Percentiles rank a stretch among this genome's conserved stretches.
Evolutionary conservation across 306 rosid genomes (phyloP).

Genomic region (Casuarina equisetifolia): DNA sequence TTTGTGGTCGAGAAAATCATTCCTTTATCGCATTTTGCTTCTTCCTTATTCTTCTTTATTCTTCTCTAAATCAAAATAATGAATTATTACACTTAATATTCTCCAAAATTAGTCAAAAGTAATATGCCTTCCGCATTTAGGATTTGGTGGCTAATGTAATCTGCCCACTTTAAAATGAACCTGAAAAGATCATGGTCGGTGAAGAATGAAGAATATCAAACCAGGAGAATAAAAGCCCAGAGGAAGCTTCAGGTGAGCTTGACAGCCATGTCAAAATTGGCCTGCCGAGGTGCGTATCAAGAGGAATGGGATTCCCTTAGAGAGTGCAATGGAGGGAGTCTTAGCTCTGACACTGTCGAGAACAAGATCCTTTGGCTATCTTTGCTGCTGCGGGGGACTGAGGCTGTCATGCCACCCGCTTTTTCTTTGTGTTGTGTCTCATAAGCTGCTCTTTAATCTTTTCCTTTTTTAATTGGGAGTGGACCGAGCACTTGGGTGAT

Average conservation of each 20-base stretch:
- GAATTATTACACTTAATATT: neutral
- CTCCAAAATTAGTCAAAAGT: neutral
- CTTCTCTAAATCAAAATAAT: neutral
- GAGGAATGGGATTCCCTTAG: constrained; percentile 44
- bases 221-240: neutral
- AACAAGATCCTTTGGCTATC: constrained; percentile 29
- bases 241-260: neutral
- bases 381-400: constrained; percentile 10
- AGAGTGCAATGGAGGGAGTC: constrained; percentile 19
- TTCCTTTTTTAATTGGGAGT: neutral
- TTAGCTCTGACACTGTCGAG: constrained; percentile 3
- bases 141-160: constrained; percentile 24
- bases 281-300: constrained; percentile 1
- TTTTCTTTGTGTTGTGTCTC: neutral
- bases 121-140: constrained; percentile 30
- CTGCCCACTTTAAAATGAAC: neutral
- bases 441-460: no score
- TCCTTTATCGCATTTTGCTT: neutral
- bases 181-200: neutral
- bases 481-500: neutral
- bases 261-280: neutral
- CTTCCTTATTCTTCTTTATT: neutral
- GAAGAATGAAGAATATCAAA: neutral
- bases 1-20: neutral
- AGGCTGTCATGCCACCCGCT: neutral